phyloP scores from a whole-genome alignment of 2,329 filamentous ascomycete species.

The Fusarium concolor region DNA sequence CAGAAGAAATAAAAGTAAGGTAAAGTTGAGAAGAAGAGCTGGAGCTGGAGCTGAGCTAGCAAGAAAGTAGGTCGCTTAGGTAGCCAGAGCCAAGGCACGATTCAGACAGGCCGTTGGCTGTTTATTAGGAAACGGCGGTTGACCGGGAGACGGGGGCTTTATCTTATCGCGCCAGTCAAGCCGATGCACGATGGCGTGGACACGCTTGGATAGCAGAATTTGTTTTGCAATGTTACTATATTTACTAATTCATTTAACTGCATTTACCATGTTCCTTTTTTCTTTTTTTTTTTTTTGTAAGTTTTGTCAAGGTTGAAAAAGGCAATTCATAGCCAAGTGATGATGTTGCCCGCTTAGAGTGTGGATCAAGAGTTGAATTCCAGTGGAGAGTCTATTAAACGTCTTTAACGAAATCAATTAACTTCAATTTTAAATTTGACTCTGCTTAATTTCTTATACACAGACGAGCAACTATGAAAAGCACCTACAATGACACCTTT shows the following conservation, averaged over 20 bases:
- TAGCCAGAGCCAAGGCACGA: slow-evolving; percentile 29
- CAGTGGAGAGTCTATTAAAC: neutral
- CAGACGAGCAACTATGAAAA: neutral
- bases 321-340: neutral
- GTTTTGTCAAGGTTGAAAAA: neutral
- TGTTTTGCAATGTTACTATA: neutral
- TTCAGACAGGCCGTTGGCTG: slow-evolving; percentile 44
- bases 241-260: neutral
- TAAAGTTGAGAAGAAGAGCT: slow-evolving; percentile 30
- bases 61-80: slow-evolving; percentile 30
- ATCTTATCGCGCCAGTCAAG: slow-evolving; percentile 41
- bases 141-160: slow-evolving; percentile 37
- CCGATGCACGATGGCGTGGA: slow-evolving; percentile 27
- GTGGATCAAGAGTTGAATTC: slow-evolving; percentile 1
- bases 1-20: slow-evolving; percentile 27
- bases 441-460: neutral
- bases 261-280: neutral
- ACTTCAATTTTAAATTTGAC: neutral
- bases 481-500: neutral
- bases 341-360: neutral
- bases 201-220: slow-evolving; percentile 7
- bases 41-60: slow-evolving; percentile 30
- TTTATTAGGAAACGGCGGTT: slow-evolving; percentile 44
- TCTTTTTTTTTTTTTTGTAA: neutral
- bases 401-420: neutral